phyloP scores from a whole-genome alignment of 2,329 filamentous ascomycete genomes.

The Colletotrichum sp. region DNA sequence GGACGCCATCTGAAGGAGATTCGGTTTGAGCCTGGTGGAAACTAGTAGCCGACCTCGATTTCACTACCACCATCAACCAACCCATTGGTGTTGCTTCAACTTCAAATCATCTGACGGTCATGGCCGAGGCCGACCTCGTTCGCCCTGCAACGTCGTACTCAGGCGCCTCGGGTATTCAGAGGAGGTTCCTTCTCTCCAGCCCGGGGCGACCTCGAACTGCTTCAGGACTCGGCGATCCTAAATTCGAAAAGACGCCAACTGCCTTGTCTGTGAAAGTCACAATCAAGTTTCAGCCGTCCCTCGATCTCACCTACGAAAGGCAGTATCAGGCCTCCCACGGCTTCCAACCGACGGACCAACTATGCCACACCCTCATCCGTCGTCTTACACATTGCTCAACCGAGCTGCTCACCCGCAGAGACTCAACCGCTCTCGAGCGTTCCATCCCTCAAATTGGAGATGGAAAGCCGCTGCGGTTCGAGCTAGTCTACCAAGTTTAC shows the following conservation, averaged over 20 bases:
- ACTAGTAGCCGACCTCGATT: constrained; percentile 6
- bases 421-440: constrained; percentile 50
- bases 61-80: not conserved
- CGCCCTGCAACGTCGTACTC: constrained; percentile 19
- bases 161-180: constrained; percentile 13
- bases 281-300: constrained; percentile 50
- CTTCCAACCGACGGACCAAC: constrained; percentile 48
- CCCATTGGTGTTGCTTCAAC: not conserved
- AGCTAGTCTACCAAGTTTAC: constrained; percentile 52
- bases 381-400: constrained; percentile 57
- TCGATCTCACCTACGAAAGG: constrained; percentile 47
- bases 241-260: not conserved
- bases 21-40: constrained; percentile 15
- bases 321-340: constrained; percentile 51
- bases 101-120: constrained; percentile 8
- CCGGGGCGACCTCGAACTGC: constrained; percentile 21
- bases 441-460: constrained; percentile 27
- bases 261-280: constrained; percentile 47
- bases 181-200: constrained; percentile 19
- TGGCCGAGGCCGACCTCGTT: constrained; percentile 14
- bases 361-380: constrained; percentile 54
- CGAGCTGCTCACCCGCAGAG: constrained; percentile 59
- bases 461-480: constrained; percentile 52
- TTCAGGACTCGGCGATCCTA: constrained; percentile 5
- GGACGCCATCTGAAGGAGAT: constrained; percentile 4